Base-by-base conservation (phyloP, 768 basidiomycete genomes). In the Rubroboletus satanas region DNA sequence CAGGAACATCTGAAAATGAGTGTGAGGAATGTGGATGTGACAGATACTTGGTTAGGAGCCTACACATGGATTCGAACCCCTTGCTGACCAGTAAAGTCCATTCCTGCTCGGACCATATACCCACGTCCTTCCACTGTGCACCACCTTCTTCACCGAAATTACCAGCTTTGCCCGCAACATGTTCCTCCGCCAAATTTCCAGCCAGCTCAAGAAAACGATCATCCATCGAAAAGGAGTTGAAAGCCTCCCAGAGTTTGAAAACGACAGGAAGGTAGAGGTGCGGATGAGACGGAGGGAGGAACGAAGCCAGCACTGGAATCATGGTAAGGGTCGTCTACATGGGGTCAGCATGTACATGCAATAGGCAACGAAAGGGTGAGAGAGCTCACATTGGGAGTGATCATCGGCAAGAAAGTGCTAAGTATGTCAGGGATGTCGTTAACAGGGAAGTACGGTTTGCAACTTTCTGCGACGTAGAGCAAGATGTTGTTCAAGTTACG, bases 41-140 rank as follows among this genome's bases (percentile, higher is more conserved):
- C 31, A 54, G 17, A 50, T 44, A 41, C 26, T 37, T 18, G 31
- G 8, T 49, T 35, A 36, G n/a, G 29, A 47, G 39, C 67, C 42
- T 70, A 88, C 89, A 85, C 84, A 93, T 86, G 6, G 88, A 87
- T 32, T 82, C 79, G 33, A 98, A 74, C 14, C 89, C 87, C 68
- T 94, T 95, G 35, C 85, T 84, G 59, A 94, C 81, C 46, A 98
- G 73, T 28, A 88, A 75, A 52, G 83, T 83, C 85, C 93, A 98
- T 70, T 98, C 85, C 41, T 81, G 76, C 54, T 91, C 81, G 5
- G 82, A 85, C 82, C 93, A 94, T 51, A 98, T 94, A 12, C 95
- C 95, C 35, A 98, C 80, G 60, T 91, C 89, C 67, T 86, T 87
- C 84, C 85, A 88, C 52, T 74, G 71, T 8, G 83, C 79, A 37